phyloP scores from a whole-genome alignment of 306 rosid genomes.

The Vachellia pachyceras region DNA sequence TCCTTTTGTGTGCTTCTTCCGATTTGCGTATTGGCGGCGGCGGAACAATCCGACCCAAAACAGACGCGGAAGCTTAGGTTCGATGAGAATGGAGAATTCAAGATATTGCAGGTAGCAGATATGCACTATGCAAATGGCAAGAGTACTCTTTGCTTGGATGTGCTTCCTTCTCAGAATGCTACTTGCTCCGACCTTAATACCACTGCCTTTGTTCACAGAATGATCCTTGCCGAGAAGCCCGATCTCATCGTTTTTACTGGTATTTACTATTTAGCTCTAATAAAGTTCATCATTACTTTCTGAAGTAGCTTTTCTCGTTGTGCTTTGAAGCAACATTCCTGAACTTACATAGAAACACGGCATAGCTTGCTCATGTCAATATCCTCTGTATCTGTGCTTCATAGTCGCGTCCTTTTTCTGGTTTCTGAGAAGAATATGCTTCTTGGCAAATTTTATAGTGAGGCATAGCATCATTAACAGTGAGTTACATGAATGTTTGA shows the following conservation, averaged over 20 bases:
- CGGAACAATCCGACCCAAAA: slow-evolving; percentile 16
- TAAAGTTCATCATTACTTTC: not conserved
- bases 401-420: not conserved
- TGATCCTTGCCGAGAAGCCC: slow-evolving; percentile 82
- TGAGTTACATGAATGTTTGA: not conserved
- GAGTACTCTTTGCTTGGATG: slow-evolving; percentile 60
- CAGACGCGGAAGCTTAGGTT: slow-evolving; percentile 51
- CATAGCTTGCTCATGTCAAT: not conserved
- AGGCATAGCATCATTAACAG: not conserved
- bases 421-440: not conserved
- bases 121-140: slow-evolving; percentile 80
- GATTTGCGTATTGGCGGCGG: slow-evolving; percentile 11
- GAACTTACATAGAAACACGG: not conserved
- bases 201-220: slow-evolving; percentile 59
- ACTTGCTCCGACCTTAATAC: slow-evolving; percentile 86
- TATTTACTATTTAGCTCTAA: slow-evolving; percentile 11
- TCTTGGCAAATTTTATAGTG: not conserved
- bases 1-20: not conserved
- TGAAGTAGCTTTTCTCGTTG: not conserved
- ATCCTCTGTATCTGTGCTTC: not conserved
- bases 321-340: not conserved
- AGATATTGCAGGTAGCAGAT: slow-evolving; percentile 87
- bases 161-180: slow-evolving; percentile 48
- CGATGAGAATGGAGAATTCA: slow-evolving; percentile 63
- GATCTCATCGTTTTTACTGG: slow-evolving; percentile 83